Evolutionary conservation across 345 rosid species (phyloP), one percentile per base, ranked within the genome.

Genomic region (Heritiera fomes): DNA sequence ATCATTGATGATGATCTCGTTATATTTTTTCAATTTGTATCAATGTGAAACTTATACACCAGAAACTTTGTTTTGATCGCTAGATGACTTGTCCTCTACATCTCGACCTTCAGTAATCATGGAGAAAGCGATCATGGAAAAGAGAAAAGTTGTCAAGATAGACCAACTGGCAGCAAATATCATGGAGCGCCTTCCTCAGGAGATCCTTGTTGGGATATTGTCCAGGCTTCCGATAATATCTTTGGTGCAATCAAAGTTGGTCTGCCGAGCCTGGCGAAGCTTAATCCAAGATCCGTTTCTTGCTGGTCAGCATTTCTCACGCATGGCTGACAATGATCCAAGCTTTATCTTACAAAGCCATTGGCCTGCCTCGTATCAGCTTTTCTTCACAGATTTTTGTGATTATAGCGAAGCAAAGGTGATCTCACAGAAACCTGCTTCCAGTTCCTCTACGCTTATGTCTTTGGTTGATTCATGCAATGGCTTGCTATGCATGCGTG

Each of bases 331-430:
- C 45, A 68, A 71, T n/a, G 43, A 73, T 30, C 89, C 85, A 60
- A 88, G 87, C 67, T 91, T 92, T 62, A 86, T 92, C 75, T 83
- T 90, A 69, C 97, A 90, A 82, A 83, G 86, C 34, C 89, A 86
- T 64, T 77, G 11, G 17, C 92, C 93, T 4, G 9, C 6, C n/a
- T 5, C 66, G 20, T 88, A 87, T 83, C 77, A 85, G 40, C 91
- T 92, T 58, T 85, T 78, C 79, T 86, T 89, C 60, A 47, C 83
- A 6, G 88, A 90, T 83, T 71, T 71, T 45, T 82, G 85, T 0
- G 8, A 75, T 50, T 69, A 69, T 6, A 32, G 56, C 11, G 49
- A 75, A 6, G 83, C 80, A 23, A 58, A 45, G 3, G 59, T 70
- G 53, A 75, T 75, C 71, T 82, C 86, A 60, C 90, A 77, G 61